A percentile compares a stretch with the other conserved stretches of the same genome.
Conservation (phyloP, 2,329 filamentous ascomycete species). For the Fusarium transvaalense region DNA sequence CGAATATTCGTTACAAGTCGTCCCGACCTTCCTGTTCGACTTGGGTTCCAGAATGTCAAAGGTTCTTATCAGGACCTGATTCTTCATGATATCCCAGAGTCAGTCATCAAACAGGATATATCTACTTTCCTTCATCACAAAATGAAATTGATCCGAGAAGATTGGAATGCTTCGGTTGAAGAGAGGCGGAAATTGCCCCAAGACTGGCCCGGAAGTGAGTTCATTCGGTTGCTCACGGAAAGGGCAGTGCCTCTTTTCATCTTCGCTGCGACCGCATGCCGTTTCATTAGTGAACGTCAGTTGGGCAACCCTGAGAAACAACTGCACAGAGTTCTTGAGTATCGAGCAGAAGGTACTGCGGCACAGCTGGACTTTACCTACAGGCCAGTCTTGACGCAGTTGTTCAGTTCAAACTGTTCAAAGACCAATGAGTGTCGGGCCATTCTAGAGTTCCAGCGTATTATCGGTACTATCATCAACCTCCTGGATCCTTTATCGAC, state of each 20-base stretch:
- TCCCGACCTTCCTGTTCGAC: slow-evolving; percentile 55
- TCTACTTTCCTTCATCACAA: fast-evolving
- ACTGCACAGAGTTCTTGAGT: background rate
- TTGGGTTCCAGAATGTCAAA: slow-evolving; percentile 51
- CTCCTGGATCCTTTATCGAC: slow-evolving; percentile 39
- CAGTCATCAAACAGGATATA: slow-evolving; percentile 55
- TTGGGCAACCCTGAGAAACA: slow-evolving; percentile 18
- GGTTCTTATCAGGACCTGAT: slow-evolving; percentile 42
- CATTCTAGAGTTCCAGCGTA: slow-evolving; percentile 33
- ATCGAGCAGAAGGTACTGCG: fast-evolving
- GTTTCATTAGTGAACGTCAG: slow-evolving; percentile 44
- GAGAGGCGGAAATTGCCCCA: background rate
- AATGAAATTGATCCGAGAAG: background rate
- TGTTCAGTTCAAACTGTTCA: background rate
- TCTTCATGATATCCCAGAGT: slow-evolving; percentile 53
- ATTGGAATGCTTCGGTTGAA: background rate
- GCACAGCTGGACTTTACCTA: fast-evolving
- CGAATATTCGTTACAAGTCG: slow-evolving; percentile 57
- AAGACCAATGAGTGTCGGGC: background rate
- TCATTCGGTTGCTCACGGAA: fast-evolving
- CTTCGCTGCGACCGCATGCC: background rate
- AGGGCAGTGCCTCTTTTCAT: background rate
- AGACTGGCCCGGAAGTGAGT: background rate
- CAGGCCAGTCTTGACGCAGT: background rate
- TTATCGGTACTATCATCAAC: slow-evolving; percentile 46